Conservation (phyloP, 1,284 basidiomycete genomes). For the Cutaneotrichosporon dermatis region DNA sequence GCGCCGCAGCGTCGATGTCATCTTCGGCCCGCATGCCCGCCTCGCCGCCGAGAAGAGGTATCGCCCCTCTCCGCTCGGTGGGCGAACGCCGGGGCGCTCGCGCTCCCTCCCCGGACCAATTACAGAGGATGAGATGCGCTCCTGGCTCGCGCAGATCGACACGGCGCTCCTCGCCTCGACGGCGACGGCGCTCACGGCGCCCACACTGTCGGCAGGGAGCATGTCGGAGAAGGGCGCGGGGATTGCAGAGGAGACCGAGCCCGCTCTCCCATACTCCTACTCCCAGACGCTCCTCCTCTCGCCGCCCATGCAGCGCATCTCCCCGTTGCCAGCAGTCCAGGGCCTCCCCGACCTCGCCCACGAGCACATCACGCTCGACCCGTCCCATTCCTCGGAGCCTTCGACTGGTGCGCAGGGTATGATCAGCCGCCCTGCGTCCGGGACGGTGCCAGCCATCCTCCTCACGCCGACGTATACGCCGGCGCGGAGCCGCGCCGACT, state of each 20-base stretch:
- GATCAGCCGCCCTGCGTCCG: neutral
- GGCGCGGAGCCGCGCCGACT: slow-evolving; percentile 4
- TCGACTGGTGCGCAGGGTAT: too few relatives aligned
- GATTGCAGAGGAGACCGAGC: neutral
- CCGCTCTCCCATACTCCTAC: slow-evolving; percentile 8
- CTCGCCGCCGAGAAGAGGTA: neutral
- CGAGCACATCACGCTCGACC: slow-evolving; percentile 6
- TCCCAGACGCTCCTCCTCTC: slow-evolving; percentile 5
- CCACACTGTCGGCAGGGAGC: neutral
- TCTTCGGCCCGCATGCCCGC: slow-evolving; percentile 18
- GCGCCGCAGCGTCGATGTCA: slow-evolving; percentile 10
- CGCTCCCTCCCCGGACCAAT: slow-evolving; percentile 34
- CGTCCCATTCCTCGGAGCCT: too few relatives aligned
- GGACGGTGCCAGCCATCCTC: slow-evolving; percentile 12
- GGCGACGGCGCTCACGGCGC: neutral
- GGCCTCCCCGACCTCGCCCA: slow-evolving; percentile 11
- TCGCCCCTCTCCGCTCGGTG: neutral
- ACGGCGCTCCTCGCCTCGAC: slow-evolving; percentile 11
- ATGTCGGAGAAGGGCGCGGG: slow-evolving; percentile 1
- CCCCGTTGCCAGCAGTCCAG: neutral
- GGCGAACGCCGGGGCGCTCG: slow-evolving; percentile 21
- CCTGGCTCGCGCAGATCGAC: slow-evolving; percentile 29
- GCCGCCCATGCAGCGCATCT: neutral
- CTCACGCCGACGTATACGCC: slow-evolving; percentile 15
- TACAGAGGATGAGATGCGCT: slow-evolving; percentile 33